phyloP scores from a whole-genome alignment of 257 asterid genomes.

The Nicotiana undulata region DNA sequence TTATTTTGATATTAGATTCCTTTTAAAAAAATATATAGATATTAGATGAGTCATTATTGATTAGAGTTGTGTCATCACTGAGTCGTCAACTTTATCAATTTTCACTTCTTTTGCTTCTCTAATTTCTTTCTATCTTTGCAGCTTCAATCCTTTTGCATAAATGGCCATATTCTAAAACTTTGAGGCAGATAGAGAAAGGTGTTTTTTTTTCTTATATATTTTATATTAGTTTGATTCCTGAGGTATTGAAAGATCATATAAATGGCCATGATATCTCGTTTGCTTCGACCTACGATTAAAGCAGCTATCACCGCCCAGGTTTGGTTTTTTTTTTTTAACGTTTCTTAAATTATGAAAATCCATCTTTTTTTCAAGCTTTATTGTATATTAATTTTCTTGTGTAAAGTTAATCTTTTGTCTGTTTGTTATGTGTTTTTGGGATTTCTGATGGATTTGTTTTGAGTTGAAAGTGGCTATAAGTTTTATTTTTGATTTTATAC shows the following conservation, averaged over 20 bases:
- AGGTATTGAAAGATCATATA: background rate
- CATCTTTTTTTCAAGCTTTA: background rate
- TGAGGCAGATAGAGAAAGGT: background rate
- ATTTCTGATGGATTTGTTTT: background rate
- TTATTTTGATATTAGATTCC: too few relatives aligned
- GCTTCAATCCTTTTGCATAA: background rate
- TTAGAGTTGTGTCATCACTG: background rate
- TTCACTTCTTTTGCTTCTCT: background rate
- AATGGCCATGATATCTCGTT: constrained; percentile 37
- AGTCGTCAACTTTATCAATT: background rate
- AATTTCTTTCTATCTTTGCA: background rate
- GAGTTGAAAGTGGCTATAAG: background rate
- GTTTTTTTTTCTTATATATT: background rate
- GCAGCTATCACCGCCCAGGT: constrained; percentile 36
- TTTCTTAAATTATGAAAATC: background rate
- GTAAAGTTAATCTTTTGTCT: background rate
- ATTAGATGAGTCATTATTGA: too few relatives aligned
- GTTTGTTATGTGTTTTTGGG: background rate
- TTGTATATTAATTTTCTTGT: background rate
- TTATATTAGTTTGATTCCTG: background rate
- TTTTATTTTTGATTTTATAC: background rate
- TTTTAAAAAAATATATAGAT: too few relatives aligned
- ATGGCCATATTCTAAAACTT: background rate
- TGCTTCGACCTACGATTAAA: constrained; percentile 38
- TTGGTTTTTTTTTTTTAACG: background rate